Conservation (phyloP, 176 grass and related monocot genomes). For the Eragrostis curvula region DNA sequence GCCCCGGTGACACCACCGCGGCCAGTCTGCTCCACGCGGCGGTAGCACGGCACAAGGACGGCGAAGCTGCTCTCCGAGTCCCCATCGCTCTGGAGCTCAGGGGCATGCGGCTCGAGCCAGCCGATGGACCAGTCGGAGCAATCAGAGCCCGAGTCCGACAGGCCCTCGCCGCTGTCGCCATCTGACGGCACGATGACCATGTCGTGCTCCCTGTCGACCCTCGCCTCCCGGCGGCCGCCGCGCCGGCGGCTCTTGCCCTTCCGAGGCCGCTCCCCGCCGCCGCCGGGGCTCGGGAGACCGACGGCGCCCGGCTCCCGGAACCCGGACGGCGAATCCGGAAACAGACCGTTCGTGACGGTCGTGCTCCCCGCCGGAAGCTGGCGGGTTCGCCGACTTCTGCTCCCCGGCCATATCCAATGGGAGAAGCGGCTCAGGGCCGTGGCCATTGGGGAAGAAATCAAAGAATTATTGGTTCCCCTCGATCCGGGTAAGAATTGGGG, state of each 20-base stretch:
- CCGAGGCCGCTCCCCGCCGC: neutral
- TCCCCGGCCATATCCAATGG: constrained; percentile 57
- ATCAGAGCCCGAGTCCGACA: constrained; percentile 67
- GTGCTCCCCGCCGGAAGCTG: constrained; percentile 11
- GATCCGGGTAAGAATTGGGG: neutral
- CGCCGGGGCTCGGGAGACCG: constrained; percentile 12
- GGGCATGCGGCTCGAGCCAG: constrained; percentile 71
- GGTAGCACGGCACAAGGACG: constrained; percentile 76
- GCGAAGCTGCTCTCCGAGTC: constrained; percentile 75
- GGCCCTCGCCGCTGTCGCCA: constrained; percentile 42
- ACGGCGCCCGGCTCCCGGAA: constrained; percentile 52
- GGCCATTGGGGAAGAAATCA: constrained; percentile 46
- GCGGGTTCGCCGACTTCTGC: constrained; percentile 8
- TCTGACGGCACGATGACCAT: constrained; percentile 82
- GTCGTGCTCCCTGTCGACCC: constrained; percentile 57
- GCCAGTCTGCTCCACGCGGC: constrained; percentile 30
- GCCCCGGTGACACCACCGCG: neutral
- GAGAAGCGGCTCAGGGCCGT: constrained; percentile 56
- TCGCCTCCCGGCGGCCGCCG: constrained; percentile 27
- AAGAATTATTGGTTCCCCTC: neutral
- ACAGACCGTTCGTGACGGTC: neutral
- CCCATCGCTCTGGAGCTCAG: constrained; percentile 60
- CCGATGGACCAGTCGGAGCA: constrained; percentile 84
- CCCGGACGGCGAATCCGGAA: constrained; percentile 61
- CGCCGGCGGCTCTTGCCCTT: constrained; percentile 46